Evolutionary conservation across 495 filamentous ascomycete genomes (phyloP).

Genomic region (Immersiella caudata): DNA sequence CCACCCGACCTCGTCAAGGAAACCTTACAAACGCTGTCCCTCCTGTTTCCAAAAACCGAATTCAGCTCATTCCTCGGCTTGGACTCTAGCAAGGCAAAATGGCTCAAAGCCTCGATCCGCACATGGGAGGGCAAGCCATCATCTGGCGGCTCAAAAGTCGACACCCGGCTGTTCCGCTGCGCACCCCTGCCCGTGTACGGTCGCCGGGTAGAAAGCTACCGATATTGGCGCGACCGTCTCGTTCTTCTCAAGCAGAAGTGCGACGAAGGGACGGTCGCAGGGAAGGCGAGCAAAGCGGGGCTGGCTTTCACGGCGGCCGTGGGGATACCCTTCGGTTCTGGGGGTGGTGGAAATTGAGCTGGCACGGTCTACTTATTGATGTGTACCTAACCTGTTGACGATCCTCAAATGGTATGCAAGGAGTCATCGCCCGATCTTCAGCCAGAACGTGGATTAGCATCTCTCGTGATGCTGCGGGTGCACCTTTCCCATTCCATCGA

Average conservation of each 20-base stretch:
- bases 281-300: not conserved
- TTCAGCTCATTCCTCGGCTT: not conserved
- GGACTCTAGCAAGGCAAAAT: not conserved
- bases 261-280: not conserved
- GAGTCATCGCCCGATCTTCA: too few relatives aligned
- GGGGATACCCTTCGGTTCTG: not conserved
- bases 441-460: too few relatives aligned
- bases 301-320: not conserved
- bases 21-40: not conserved
- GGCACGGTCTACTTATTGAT: too few relatives aligned
- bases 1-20: not conserved
- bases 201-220: not conserved
- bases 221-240: not conserved
- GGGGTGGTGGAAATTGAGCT: too few relatives aligned
- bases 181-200: not conserved
- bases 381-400: too few relatives aligned
- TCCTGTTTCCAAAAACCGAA: not conserved
- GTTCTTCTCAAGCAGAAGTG: not conserved
- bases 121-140: not conserved
- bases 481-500: too few relatives aligned
- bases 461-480: too few relatives aligned
- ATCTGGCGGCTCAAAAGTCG: not conserved
- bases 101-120: not conserved
- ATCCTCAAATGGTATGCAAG: too few relatives aligned
- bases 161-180: not conserved